Base-by-base conservation (phyloP, 371 early-diverging fungal genomes). In the Mortierella sp. region DNA sequence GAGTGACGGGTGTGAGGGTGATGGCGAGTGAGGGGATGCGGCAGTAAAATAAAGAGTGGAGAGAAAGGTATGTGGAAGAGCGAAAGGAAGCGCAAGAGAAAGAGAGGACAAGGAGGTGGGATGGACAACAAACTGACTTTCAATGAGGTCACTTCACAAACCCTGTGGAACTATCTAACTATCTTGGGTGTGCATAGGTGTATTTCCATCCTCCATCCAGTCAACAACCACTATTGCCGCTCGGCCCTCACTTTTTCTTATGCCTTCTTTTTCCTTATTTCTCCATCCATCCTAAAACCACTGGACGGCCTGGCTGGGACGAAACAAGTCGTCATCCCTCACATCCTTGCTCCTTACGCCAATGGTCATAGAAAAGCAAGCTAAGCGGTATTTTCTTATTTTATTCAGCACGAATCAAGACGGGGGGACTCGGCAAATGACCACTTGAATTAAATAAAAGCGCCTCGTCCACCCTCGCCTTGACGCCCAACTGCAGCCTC, bases 401-500 rank as follows among this genome's bases (percentile, higher is more conserved):
- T 63, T 63, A 63, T 63, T 72, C 10, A 35, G 18, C 21, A 11
- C 11, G 24, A 11, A 63, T 35, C 21, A n/a, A 63, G 24, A 16
- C 2, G 49, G 27, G 16, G 49, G 27, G 8, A 38, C 2, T 58
- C 35, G 46, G 58, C 16, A 41, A 12, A 44, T 27, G 60, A 44
- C 14, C 18, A 14, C 14, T n/a, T 58, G 27, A 58, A 29, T 60
- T 32, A 82, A 48, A 78, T 75, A 58, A 46, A 83, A 6, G 75
- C 68, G 51, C 77, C 83, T 11, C 76, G 76, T 32, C 83, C 77
- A 43, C 83, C 74, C 43, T 78, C 79, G 6, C 76, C 78, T 58
- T 76, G 77, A 24, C 81, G 81, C 21, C 77, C 60, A 60, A 60
- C 81, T 29, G 44, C 44, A 11, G 60, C 75, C 18, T 63, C 72